Conservation (phyloP, 192 early-diverging fungal species). For the Pilobolus umbonatus region DNA sequence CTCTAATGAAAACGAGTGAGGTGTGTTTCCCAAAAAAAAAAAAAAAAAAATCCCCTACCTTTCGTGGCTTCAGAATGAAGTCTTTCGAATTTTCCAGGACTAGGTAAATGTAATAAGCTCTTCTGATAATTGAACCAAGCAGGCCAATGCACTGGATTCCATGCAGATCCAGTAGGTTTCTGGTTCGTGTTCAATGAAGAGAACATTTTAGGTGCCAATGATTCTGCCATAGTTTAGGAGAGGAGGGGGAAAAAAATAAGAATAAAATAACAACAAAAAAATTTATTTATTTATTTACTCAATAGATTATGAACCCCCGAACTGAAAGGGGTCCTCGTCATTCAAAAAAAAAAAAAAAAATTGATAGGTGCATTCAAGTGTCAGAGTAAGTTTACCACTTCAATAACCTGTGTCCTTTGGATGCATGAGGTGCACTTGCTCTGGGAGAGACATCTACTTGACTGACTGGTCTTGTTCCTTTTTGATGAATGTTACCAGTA, state of each 20-base stretch:
- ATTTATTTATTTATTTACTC: not conserved
- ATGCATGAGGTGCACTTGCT: not conserved
- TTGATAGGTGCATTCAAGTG: not conserved
- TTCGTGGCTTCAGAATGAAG: constrained; percentile 72
- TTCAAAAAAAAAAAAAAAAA: constrained; percentile 1
- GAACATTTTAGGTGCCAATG: constrained; percentile 20
- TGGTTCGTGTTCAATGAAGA: constrained; percentile 16
- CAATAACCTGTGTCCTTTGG: not conserved
- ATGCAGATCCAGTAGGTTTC: constrained; percentile 23
- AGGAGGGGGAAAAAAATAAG: not conserved
- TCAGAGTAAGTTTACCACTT: too few species aligned
- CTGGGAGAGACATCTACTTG: not conserved
- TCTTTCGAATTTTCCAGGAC: constrained; percentile 78
- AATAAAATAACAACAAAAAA: constrained; percentile 7
- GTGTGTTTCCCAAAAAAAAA: not conserved
- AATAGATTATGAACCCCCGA: too few species aligned
- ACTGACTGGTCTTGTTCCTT: not conserved
- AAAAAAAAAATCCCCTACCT: constrained; percentile 41
- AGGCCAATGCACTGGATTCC: constrained; percentile 31
- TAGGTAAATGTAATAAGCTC: constrained; percentile 56
- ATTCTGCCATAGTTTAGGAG: not conserved
- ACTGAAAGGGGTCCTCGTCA: too few species aligned
- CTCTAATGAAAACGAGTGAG: constrained; percentile 34
- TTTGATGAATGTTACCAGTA: constrained; percentile 9
- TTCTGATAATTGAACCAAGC: constrained; percentile 34